Conservation (phyloP, 768 basidiomycete species). For the Clavulina sp. region DNA sequence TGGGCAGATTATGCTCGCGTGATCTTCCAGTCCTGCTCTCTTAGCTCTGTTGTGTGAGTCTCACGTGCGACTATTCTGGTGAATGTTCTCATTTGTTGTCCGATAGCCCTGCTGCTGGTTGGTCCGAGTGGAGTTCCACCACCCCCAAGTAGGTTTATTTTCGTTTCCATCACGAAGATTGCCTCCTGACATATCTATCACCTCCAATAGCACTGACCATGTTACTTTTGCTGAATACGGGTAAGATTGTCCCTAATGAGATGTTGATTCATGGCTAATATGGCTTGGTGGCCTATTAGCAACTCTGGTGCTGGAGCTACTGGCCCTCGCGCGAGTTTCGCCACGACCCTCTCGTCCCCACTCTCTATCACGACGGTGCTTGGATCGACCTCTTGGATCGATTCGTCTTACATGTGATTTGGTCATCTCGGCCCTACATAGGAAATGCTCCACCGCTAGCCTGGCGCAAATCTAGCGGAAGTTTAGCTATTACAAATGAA, state of each 20-base stretch:
- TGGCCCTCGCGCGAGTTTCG: constrained; percentile 16
- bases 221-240: not conserved
- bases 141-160: not conserved
- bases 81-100: not conserved
- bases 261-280: not conserved
- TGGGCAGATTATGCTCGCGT: constrained; percentile 12
- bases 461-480: no score
- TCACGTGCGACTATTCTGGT: not conserved
- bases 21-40: constrained; percentile 16
- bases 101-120: not conserved
- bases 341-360: constrained; percentile 13
- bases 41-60: not conserved
- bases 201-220: not conserved
- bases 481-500: no score
- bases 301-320: constrained; percentile 9
- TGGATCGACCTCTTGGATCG: constrained; percentile 6
- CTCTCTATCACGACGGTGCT: constrained; percentile 5
- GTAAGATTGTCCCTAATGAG: not conserved
- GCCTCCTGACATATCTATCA: not conserved
- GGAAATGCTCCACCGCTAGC: no score
- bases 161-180: not conserved
- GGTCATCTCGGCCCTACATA: no score
- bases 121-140: not conserved
- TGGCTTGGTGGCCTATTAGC: not conserved
- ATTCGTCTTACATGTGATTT: constrained; percentile 6